phyloP scores from a whole-genome alignment of 2,329 filamentous ascomycete species.

The Epicoccum nigrum region DNA sequence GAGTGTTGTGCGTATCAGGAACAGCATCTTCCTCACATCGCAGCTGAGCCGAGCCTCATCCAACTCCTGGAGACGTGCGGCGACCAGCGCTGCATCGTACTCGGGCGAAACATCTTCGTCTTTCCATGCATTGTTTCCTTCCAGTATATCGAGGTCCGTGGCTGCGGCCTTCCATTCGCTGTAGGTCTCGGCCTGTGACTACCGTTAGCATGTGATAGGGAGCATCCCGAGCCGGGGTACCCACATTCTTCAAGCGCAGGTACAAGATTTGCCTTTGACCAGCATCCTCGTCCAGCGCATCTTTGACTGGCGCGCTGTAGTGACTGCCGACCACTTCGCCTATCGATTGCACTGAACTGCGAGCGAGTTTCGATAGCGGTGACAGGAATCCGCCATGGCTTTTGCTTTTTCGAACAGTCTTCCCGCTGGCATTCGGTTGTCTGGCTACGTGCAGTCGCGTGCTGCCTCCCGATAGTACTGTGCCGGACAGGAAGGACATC shows the following conservation, averaged over 20 bases:
- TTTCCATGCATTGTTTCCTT: slow-evolving; percentile 86
- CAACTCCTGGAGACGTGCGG: slow-evolving; percentile 72
- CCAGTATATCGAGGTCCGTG: slow-evolving; percentile 75
- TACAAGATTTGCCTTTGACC: slow-evolving; percentile 65
- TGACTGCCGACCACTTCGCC: slow-evolving; percentile 16
- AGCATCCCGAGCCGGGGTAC: slow-evolving; percentile 38
- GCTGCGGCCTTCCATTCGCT: slow-evolving; percentile 79
- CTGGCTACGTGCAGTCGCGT: slow-evolving; percentile 35
- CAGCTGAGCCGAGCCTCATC: slow-evolving; percentile 74
- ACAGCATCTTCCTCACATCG: slow-evolving; percentile 78
- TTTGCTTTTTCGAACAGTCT: slow-evolving; percentile 30
- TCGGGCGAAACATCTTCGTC: slow-evolving; percentile 67
- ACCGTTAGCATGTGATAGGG: slow-evolving; percentile 37
- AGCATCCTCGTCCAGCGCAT: slow-evolving; percentile 13
- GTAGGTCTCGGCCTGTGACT: slow-evolving; percentile 66
- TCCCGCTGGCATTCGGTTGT: slow-evolving; percentile 17
- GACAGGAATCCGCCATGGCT: slow-evolving; percentile 42
- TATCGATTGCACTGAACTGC: slow-evolving; percentile 40
- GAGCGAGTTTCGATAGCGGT: slow-evolving; percentile 45
- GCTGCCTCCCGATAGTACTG: slow-evolving; percentile 40
- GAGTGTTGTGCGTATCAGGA: slow-evolving; percentile 78
- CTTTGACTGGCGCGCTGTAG: slow-evolving; percentile 23
- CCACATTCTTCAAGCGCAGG: slow-evolving; percentile 69
- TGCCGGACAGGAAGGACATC: slow-evolving; percentile 48
- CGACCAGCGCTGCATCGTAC: slow-evolving; percentile 73